Conservation (phyloP, 805 yeast species). For the Candida montana region DNA sequence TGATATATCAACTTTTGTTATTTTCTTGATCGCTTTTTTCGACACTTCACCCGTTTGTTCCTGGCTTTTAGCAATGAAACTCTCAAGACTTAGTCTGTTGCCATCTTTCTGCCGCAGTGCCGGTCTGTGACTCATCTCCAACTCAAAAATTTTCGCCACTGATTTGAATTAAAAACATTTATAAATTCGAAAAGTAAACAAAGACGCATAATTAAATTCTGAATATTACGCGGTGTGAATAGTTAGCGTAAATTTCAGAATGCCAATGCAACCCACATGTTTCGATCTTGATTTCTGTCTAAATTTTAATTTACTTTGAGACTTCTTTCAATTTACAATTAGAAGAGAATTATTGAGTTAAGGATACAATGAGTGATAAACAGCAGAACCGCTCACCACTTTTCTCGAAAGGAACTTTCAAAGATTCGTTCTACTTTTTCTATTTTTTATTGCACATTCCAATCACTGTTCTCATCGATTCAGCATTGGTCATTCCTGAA, state of each 20-base stretch:
- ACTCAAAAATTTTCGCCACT: too few species aligned
- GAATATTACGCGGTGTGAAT: too few species aligned
- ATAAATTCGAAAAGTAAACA: neutral
- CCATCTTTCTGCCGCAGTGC: neutral
- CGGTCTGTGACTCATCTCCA: slow-evolving; percentile 1
- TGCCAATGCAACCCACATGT: too few species aligned
- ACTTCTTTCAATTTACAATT: too few species aligned
- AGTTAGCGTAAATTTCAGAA: neutral
- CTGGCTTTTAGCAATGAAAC: neutral
- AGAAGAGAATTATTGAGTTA: too few species aligned
- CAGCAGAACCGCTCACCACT: too few species aligned
- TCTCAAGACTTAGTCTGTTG: neutral
- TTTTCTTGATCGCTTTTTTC: neutral
- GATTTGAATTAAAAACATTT: too few species aligned
- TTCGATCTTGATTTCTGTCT: too few species aligned
- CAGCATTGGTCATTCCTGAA: slow-evolving; percentile 61
- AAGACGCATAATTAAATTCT: neutral
- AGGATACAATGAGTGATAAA: too few species aligned
- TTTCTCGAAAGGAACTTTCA: neutral
- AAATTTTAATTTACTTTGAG: too few species aligned
- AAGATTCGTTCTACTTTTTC: slow-evolving; percentile 41
- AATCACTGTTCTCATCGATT: slow-evolving; percentile 70
- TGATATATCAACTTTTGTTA: neutral
- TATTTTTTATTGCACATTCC: slow-evolving; percentile 67
- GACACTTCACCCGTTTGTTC: too few species aligned